These are phyloP conservation scores for Diaporthe citri DNA, from an alignment of 2,329 filamentous ascomycete species.

Conservation along the genomic window DNA sequence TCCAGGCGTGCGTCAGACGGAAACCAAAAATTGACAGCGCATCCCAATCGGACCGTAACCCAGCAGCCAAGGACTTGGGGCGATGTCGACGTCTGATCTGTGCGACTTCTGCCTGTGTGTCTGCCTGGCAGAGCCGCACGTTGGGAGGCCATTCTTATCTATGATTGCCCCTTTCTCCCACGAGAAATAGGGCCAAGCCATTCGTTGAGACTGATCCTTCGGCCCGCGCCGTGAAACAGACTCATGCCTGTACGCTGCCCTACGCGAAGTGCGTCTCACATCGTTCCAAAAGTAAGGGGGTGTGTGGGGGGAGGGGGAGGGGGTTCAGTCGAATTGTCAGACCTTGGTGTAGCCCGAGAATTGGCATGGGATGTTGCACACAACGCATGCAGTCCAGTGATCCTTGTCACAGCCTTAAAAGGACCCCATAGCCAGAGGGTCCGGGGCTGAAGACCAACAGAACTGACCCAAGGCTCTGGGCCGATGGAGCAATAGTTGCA, in stretches of 20 bases:
- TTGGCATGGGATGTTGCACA: background rate
- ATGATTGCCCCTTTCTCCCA: background rate
- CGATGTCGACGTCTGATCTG: conserved; percentile 5
- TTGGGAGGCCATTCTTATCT: background rate
- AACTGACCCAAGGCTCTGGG: conserved; percentile 1
- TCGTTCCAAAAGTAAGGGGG: background rate
- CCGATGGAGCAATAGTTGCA: background rate
- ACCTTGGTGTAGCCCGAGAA: background rate
- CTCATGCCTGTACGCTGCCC: background rate
- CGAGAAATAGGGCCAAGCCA: background rate
- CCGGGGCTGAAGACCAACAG: background rate
- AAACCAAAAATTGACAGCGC: background rate
- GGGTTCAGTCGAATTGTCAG: background rate
- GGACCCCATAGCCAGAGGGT: background rate
- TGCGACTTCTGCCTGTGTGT: conserved; percentile 13
- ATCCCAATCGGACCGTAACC: conserved; percentile 6
- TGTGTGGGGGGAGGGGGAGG: background rate
- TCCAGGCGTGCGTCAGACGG: conserved; percentile 8
- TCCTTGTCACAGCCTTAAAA: background rate
- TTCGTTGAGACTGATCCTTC: background rate
- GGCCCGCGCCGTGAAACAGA: conserved; percentile 20
- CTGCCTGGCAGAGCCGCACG: conserved; percentile 22
- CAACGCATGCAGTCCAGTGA: background rate
- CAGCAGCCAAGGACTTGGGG: conserved; percentile 4
- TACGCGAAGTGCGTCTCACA: background rate